Evolutionary conservation across 805 yeast species (phyloP).

Genomic region (Brettanomyces bruxellensis): DNA sequence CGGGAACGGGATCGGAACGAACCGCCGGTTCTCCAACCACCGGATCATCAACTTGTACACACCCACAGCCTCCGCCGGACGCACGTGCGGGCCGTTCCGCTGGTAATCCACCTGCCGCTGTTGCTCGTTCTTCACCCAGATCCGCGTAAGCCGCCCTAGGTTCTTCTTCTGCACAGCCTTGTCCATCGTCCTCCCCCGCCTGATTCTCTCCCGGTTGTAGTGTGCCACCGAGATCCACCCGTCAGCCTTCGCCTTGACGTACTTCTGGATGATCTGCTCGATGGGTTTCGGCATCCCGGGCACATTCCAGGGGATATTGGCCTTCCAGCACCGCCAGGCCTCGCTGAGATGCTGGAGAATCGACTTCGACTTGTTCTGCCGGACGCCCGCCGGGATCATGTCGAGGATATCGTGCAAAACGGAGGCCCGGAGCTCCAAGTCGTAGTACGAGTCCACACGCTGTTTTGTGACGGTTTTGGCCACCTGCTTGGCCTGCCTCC

Average conservation of each 20-base stretch:
- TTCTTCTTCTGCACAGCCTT: constrained; percentile 92
- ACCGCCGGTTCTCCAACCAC: constrained; percentile 81
- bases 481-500: constrained; percentile 83
- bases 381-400: constrained; percentile 93
- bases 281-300: constrained; percentile 93
- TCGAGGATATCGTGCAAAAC: constrained; percentile 94
- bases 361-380: constrained; percentile 77
- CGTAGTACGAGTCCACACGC: constrained; percentile 90
- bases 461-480: constrained; percentile 95
- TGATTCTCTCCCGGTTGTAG: constrained; percentile 80
- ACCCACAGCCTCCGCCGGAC: constrained; percentile 82
- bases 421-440: constrained; percentile 83
- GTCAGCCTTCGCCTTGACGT: constrained; percentile 91
- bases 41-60: constrained; percentile 81
- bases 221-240: constrained; percentile 95
- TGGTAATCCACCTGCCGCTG: constrained; percentile 74
- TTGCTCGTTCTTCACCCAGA: constrained; percentile 91
- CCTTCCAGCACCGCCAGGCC: constrained; percentile 99
- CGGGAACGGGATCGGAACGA: constrained; percentile 88
- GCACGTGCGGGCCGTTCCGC: constrained; percentile 78
- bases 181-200: constrained; percentile 86
- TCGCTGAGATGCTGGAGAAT: constrained; percentile 91
- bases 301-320: constrained; percentile 95
- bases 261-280: constrained; percentile 76
- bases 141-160: constrained; percentile 79